Evolutionary conservation across 2,329 filamentous ascomycete genomes (phyloP).

Genomic region (Myriosclerotinia duriaeana): DNA sequence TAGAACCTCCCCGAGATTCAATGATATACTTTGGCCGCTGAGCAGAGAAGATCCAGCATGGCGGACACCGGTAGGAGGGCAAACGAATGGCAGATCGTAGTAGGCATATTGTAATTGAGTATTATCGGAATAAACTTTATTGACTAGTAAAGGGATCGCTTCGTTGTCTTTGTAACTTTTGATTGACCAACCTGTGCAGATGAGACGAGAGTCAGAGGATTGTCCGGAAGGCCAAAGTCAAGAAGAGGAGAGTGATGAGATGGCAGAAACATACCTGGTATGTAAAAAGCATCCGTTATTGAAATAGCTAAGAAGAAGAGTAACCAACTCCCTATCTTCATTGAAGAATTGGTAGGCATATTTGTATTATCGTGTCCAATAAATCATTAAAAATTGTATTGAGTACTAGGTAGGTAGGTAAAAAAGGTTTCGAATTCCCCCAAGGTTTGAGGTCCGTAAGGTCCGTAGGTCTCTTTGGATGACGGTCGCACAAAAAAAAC

Average conservation of each 20-base stretch:
- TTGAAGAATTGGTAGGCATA: conserved; percentile 34
- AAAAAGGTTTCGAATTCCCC: not conserved
- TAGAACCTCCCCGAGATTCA: conserved; percentile 85
- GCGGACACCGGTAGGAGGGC: conserved; percentile 69
- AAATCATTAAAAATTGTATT: conserved; percentile 13
- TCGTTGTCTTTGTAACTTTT: conserved; percentile 76
- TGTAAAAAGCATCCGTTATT: conserved; percentile 70
- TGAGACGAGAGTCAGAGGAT: not conserved
- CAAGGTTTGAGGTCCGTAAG: not conserved
- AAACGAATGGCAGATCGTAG: conserved; percentile 84
- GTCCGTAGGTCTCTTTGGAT: not conserved
- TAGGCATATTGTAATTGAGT: conserved; percentile 91
- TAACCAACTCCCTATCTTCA: conserved; percentile 47
- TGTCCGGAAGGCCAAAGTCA: not conserved
- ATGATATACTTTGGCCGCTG: conserved; percentile 72
- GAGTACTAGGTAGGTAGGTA: too few species aligned
- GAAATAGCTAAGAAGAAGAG: conserved; percentile 50
- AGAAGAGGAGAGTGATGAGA: not conserved
- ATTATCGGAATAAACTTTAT: conserved; percentile 88
- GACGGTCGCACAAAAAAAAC: not conserved
- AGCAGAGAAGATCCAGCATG: conserved; percentile 66
- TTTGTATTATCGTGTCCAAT: conserved; percentile 27
- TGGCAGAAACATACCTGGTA: conserved; percentile 64
- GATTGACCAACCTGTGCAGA: conserved; percentile 69
- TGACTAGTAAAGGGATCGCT: conserved; percentile 79